Conservation (phyloP, 2,329 filamentous ascomycete genomes). For the Ophiostoma montium region DNA sequence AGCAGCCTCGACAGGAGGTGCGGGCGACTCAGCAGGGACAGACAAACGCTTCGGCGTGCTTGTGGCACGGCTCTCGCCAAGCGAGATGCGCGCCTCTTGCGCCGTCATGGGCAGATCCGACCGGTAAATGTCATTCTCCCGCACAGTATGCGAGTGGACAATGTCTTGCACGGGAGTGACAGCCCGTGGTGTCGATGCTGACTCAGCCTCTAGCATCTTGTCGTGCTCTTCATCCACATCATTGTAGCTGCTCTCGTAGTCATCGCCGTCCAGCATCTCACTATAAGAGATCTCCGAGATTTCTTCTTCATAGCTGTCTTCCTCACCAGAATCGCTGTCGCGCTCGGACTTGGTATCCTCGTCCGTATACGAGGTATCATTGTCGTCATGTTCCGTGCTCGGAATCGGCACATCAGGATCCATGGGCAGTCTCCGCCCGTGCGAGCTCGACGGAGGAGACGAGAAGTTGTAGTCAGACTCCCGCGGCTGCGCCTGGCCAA, state of each 20-base stretch:
- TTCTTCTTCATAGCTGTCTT: constrained; percentile 29
- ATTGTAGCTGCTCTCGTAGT: constrained; percentile 44
- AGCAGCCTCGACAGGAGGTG: constrained; percentile 22
- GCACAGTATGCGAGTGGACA: constrained; percentile 9
- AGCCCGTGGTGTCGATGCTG: constrained; percentile 34
- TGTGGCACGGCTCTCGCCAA: constrained; percentile 5
- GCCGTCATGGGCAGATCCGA: constrained; percentile 6
- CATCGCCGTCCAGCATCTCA: constrained; percentile 24
- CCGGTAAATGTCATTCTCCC: constrained; percentile 9
- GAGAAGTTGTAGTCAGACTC: constrained; percentile 52
- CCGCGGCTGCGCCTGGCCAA: constrained; percentile 38
- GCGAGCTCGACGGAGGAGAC: constrained; percentile 44
- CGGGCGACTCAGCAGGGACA: constrained; percentile 13
- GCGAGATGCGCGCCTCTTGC: constrained; percentile 13
- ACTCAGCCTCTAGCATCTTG: constrained; percentile 30
- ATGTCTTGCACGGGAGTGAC: constrained; percentile 23
- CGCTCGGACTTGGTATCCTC: constrained; percentile 41
- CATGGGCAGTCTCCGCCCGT: constrained; percentile 44
- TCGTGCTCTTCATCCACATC: constrained; percentile 19
- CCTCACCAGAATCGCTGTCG: constrained; percentile 18
- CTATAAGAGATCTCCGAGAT: constrained; percentile 23
- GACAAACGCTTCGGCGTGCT: constrained; percentile 18
- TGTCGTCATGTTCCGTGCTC: constrained; percentile 48
- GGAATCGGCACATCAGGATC: constrained; percentile 87
- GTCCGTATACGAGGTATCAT: constrained; percentile 2